Conservation (phyloP, 1,139 yeast species). For the Debaryomyces psychrophilus region DNA sequence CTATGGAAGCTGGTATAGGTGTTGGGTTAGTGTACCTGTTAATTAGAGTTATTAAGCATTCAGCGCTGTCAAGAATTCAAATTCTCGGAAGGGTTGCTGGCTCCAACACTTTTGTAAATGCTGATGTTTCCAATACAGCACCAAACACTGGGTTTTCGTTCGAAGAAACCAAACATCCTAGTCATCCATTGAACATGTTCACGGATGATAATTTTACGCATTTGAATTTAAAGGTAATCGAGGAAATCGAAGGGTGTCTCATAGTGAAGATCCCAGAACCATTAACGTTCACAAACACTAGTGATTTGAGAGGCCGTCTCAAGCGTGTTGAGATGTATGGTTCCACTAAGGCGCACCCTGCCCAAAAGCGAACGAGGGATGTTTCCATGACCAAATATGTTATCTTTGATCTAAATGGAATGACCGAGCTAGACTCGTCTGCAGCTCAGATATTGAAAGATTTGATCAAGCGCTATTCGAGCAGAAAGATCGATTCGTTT, state of each 20-base stretch:
- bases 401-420: constrained; percentile 83
- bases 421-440: constrained; percentile 85
- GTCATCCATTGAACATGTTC: constrained; percentile 34
- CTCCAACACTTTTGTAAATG: constrained; percentile 74
- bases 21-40: constrained; percentile 83
- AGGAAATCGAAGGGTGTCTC: constrained; percentile 82
- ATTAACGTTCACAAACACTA: constrained; percentile 86
- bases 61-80: constrained; percentile 87
- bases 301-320: constrained; percentile 75
- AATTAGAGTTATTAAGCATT: constrained; percentile 78
- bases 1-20: constrained; percentile 88
- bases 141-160: not conserved
- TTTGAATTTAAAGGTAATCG: constrained; percentile 48
- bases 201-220: constrained; percentile 41
- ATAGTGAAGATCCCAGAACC: constrained; percentile 93
- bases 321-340: constrained; percentile 84
- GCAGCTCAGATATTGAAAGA: constrained; percentile 77
- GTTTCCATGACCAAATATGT: constrained; percentile 62
- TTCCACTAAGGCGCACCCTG: constrained; percentile 83
- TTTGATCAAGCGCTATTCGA: constrained; percentile 57
- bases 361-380: constrained; percentile 59
- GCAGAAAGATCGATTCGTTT: constrained; percentile 61
- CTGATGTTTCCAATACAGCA: constrained; percentile 51
- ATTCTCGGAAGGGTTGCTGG: constrained; percentile 84
- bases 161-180: not conserved